Evolutionary conservation across 2,329 filamentous ascomycete species (phyloP).

Genomic region (Polytolypa hystricis): DNA sequence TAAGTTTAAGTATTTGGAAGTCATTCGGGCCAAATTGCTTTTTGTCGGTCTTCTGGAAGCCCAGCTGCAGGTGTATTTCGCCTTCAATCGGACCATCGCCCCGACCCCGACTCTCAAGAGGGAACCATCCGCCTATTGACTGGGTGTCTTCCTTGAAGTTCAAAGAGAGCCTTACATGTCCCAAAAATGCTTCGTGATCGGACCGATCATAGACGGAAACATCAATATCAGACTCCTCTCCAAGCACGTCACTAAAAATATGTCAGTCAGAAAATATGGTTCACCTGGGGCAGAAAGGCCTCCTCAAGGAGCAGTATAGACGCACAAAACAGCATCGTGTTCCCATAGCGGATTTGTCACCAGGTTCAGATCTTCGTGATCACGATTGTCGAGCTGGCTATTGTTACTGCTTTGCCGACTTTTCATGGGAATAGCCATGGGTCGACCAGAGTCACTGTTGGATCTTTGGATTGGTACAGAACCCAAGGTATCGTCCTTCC

Average conservation of each 20-base stretch:
- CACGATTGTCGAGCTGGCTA: constrained; percentile 58
- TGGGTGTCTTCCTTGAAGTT: constrained; percentile 56
- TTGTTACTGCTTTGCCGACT: constrained; percentile 96
- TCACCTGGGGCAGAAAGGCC: not conserved
- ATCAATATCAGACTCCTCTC: constrained; percentile 79
- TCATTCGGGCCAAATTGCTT: constrained; percentile 90
- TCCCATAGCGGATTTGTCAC: constrained; percentile 89
- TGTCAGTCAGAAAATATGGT: constrained; percentile 18
- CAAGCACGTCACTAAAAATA: constrained; percentile 69
- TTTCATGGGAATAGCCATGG: constrained; percentile 93
- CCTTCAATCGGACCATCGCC: constrained; percentile 68
- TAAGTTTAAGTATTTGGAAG: constrained; percentile 90
- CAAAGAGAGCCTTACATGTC: constrained; percentile 74
- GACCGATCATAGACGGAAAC: constrained; percentile 86
- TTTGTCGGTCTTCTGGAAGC: constrained; percentile 77
- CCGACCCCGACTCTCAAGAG: constrained; percentile 65
- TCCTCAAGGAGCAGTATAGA: constrained; percentile 15
- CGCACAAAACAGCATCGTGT: constrained; percentile 89
- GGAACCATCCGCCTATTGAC: constrained; percentile 74
- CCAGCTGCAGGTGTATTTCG: constrained; percentile 77
- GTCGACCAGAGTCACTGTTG: constrained; percentile 68
- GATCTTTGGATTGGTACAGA: constrained; percentile 55
- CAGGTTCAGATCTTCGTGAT: constrained; percentile 47
- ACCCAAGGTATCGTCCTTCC: constrained; percentile 40
- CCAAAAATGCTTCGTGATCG: constrained; percentile 79